Conservation (phyloP, 805 yeast genomes). For the Ogataea ganodermae region DNA sequence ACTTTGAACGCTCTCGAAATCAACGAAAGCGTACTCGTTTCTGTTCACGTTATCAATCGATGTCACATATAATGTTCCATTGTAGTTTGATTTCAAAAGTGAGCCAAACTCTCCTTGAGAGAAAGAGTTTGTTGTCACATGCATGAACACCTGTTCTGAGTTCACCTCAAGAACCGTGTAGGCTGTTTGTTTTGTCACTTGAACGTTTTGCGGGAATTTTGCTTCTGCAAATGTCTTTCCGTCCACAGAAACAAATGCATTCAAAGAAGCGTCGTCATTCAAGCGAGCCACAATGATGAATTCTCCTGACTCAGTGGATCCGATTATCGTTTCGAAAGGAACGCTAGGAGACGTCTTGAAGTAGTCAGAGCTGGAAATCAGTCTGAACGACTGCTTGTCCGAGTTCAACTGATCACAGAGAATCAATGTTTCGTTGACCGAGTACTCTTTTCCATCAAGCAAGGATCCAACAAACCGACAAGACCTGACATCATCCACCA, state of each 20-base stretch:
- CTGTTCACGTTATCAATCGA: conserved; percentile 75
- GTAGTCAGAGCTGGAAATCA: conserved; percentile 54
- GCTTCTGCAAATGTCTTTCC: conserved; percentile 79
- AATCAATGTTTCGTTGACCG: conserved; percentile 50
- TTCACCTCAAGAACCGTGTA: conserved; percentile 79
- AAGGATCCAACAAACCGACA: conserved; percentile 72
- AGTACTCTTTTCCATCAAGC: conserved; percentile 37
- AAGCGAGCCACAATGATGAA: conserved; percentile 73
- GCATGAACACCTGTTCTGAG: conserved; percentile 75
- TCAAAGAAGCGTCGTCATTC: conserved; percentile 51
- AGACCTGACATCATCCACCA: conserved; percentile 52
- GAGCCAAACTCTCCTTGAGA: conserved; percentile 68
- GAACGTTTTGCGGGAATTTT: conserved; percentile 67
- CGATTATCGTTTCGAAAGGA: conserved; percentile 62
- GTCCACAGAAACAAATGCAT: conserved; percentile 76
- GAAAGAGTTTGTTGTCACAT: conserved; percentile 66
- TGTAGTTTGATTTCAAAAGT: conserved; percentile 82
- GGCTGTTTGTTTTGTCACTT: conserved; percentile 61
- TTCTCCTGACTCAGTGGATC: conserved; percentile 70
- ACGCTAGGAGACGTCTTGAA: conserved; percentile 43
- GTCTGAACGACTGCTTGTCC: conserved; percentile 23
- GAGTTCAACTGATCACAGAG: conserved; percentile 57
- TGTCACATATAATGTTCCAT: conserved; percentile 83
- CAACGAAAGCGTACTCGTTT: conserved; percentile 73
- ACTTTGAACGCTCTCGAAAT: conserved; percentile 80